Base-by-base conservation (phyloP, 2,329 filamentous ascomycete species). In the Colletotrichum sp. region DNA sequence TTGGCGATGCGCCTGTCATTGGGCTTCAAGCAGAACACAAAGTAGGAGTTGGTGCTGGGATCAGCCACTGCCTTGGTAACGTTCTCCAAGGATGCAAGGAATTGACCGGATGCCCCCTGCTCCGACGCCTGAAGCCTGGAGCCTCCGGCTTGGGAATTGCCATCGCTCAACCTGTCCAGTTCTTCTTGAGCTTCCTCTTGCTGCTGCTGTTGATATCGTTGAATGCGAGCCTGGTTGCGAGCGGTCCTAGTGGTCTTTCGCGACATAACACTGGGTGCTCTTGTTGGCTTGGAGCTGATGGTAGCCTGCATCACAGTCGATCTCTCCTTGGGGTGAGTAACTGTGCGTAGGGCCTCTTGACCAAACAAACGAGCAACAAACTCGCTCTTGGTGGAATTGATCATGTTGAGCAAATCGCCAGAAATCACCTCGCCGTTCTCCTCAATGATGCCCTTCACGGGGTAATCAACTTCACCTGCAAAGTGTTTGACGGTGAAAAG, bases 1-100 rank as follows among this genome's bases (percentile, higher is more conserved):
- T 99, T 99, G 77, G 97, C 96, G 79, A 99, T 99, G 66, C 97
- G 93, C 69, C 97, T 92, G 83, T 99, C 97, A 80, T 99, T 99
- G 26, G 97, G 96, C 85, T 99, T 99, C 78, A 99, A 86, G 81
- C 97, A 99, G 85, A 99, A 98, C 60, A 99, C 91, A 80, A 98
- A 98, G 85, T 99, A 99, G 1, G 94, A 92, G 81, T 99, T 99
- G 13, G 96, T 94, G 81, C 96, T 95, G 6, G 93, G 91, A 4
- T 94, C 92, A 4, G 92, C 94, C 60, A 99, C 88, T 3, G 95
- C 96, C 80, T 96, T 96, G 74, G 93, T 97, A 73, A 99, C 95
- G 75, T 97, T 97, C 78, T 98, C 95, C 30, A 99, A 88, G 0
- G 96, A 94, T 1, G 94, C 92, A 26, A 99, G 87, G 85, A 98